phyloP scores from a whole-genome alignment of 192 early-diverging fungal species.

The Funneliformis geosporum region DNA sequence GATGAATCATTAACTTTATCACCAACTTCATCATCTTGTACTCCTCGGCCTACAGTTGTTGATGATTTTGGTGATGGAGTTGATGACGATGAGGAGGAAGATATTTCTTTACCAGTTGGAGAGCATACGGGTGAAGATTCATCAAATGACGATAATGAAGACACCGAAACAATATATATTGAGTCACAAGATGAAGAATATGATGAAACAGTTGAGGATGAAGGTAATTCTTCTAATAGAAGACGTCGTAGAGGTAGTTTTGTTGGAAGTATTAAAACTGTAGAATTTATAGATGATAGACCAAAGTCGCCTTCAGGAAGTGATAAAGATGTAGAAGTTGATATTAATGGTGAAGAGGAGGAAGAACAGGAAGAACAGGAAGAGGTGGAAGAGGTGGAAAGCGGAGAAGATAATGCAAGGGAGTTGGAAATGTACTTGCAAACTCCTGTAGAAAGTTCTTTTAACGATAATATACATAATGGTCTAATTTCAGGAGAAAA shows the following conservation, averaged over 20 bases:
- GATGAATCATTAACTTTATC: neutral
- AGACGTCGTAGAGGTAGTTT: conserved; percentile 25
- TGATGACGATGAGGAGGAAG: conserved; percentile 28
- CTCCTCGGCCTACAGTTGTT: neutral
- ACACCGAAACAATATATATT: conserved; percentile 25
- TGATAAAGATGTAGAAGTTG: conserved; percentile 19
- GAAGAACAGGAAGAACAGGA: conserved; percentile 2
- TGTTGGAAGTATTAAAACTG: conserved; percentile 15
- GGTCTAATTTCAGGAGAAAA: neutral
- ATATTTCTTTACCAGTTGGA: conserved; percentile 8
- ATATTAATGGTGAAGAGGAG: neutral
- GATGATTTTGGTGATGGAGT: conserved; percentile 16
- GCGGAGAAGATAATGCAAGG: conserved; percentile 12
- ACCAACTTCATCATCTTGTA: neutral
- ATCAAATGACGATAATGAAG: conserved; percentile 10
- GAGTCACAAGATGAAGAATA: neutral
- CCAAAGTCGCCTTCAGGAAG: conserved; percentile 17
- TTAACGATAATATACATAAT: neutral
- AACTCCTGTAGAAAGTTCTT: neutral
- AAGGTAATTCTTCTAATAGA: neutral
- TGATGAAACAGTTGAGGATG: neutral
- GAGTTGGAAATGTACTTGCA: conserved; percentile 22
- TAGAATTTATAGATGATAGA: neutral
- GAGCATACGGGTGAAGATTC: conserved; percentile 10
- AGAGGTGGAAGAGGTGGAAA: conserved; percentile 15